Evolutionary conservation across 1,284 basidiomycete species (phyloP).

Genomic region (Heterobasidion annosum): DNA sequence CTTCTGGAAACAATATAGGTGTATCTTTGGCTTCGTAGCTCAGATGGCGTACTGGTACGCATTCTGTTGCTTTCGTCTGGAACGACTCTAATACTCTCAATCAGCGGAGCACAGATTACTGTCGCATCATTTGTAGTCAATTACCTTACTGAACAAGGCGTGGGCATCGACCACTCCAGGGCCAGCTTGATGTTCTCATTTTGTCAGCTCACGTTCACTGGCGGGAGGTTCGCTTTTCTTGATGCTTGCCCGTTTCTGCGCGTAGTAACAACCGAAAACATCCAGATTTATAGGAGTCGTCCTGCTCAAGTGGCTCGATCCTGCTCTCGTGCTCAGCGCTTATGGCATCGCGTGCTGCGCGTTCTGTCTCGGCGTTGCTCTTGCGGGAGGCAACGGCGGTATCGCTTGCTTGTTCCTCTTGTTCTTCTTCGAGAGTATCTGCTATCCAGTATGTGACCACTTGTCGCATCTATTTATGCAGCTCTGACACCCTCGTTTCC

Average conservation of each 20-base stretch:
- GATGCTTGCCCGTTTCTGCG: neutral
- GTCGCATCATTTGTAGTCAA: constrained; percentile 70
- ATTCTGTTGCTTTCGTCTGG: neutral
- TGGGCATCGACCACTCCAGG: constrained; percentile 41
- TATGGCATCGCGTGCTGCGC: constrained; percentile 44
- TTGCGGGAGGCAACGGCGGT: constrained; percentile 44
- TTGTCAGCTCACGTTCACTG: constrained; percentile 67
- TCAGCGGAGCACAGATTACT: constrained; percentile 63
- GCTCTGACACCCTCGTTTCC: neutral
- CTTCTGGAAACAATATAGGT: constrained; percentile 66
- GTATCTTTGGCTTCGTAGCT: constrained; percentile 64
- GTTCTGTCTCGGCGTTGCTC: constrained; percentile 46
- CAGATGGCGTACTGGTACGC: constrained; percentile 63
- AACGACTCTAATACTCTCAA: neutral
- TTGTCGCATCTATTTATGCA: constrained; percentile 7
- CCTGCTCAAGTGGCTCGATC: constrained; percentile 55
- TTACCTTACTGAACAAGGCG: constrained; percentile 54
- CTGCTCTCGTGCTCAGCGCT: constrained; percentile 50
- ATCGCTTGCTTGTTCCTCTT: constrained; percentile 58
- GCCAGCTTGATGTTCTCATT: constrained; percentile 64
- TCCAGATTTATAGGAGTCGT: constrained; percentile 52
- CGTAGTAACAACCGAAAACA: neutral
- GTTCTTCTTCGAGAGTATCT: constrained; percentile 75
- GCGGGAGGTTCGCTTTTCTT: constrained; percentile 39
- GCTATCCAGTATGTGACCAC: constrained; percentile 42